Evolutionary conservation across 2,329 filamentous ascomycete genomes (phyloP).

Genomic region (Reticulascus tulasneorum): DNA sequence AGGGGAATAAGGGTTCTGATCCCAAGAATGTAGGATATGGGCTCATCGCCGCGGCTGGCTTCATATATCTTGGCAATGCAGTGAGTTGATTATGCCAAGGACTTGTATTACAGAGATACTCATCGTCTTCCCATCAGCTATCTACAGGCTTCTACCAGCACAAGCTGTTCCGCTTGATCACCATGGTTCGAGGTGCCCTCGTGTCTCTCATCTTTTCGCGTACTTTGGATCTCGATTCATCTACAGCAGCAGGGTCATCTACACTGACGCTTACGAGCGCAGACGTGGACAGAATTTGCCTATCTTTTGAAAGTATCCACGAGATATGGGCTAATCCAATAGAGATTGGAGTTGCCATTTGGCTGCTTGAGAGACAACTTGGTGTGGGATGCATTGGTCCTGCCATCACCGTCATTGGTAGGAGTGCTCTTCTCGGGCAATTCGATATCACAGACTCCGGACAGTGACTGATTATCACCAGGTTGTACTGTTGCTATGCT

Average conservation of each 20-base stretch:
- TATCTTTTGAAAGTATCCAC: conserved; percentile 14
- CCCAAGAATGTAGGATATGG: conserved; percentile 24
- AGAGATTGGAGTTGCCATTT: conserved; percentile 26
- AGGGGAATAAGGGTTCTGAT: conserved; percentile 11
- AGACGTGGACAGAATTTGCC: conserved; percentile 21
- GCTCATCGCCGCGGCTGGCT: conserved; percentile 25
- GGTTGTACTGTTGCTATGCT: conserved; percentile 21
- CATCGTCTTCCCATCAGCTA: no score
- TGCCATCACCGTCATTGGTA: conserved; percentile 25
- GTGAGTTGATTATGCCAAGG: no score
- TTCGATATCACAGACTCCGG: fast-evolving
- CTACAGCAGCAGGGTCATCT: not conserved
- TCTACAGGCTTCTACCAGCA: conserved; percentile 29
- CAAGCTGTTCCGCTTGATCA: conserved; percentile 21
- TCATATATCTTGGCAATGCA: conserved; percentile 26
- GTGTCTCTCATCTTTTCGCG: conserved; percentile 4
- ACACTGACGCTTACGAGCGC: conserved; percentile 19
- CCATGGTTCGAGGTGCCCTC: conserved; percentile 5
- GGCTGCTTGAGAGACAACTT: conserved; percentile 25
- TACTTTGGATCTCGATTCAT: conserved; percentile 1
- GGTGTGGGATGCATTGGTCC: conserved; percentile 28
- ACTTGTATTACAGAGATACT: no score
- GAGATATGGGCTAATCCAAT: conserved; percentile 27
- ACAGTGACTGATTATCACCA: conserved; percentile 4
- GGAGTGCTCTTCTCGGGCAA: no score